Percentiles rank a stretch among this genome's conserved stretches.
These are phyloP conservation scores for Alnus rubra DNA, from an alignment of 306 rosid genomes.

Conservation along the genomic window DNA sequence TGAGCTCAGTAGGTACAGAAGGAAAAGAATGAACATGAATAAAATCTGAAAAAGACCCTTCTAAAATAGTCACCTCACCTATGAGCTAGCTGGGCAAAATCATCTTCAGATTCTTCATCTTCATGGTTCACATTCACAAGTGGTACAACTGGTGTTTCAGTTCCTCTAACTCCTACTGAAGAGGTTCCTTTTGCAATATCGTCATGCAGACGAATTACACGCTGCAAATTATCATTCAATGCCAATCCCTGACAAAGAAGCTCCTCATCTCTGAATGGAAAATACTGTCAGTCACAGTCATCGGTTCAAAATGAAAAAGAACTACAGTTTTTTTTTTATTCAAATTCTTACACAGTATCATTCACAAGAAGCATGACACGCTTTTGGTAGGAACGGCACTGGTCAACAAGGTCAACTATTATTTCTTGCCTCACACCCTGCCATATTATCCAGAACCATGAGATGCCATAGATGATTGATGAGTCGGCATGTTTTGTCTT, in stretches of 20 bases:
- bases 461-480: conserved; percentile 21
- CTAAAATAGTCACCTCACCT: conserved; percentile 62
- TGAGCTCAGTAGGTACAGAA: not conserved
- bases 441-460: conserved; percentile 31
- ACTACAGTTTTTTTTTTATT: not conserved
- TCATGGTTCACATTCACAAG: conserved; percentile 74
- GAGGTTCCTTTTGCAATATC: conserved; percentile 60
- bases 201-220: conserved; percentile 72
- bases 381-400: conserved; percentile 85
- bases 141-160: conserved; percentile 60
- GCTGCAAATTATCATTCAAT: conserved; percentile 85
- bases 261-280: conserved; percentile 70
- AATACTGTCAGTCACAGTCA: conserved; percentile 31
- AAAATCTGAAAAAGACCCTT: conserved; percentile 20
- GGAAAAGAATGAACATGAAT: not conserved
- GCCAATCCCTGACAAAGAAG: conserved; percentile 76
- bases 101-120: conserved; percentile 86
- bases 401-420: conserved; percentile 94
- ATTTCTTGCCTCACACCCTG: conserved; percentile 92
- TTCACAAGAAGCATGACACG: conserved; percentile 93
- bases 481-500: not conserved
- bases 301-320: not conserved
- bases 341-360: conserved; percentile 57
- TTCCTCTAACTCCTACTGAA: conserved; percentile 41
- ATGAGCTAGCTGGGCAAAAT: conserved; percentile 79